Evolutionary conservation across 371 early-diverging fungal species (phyloP).

Genomic region (Circinella umbellata): DNA sequence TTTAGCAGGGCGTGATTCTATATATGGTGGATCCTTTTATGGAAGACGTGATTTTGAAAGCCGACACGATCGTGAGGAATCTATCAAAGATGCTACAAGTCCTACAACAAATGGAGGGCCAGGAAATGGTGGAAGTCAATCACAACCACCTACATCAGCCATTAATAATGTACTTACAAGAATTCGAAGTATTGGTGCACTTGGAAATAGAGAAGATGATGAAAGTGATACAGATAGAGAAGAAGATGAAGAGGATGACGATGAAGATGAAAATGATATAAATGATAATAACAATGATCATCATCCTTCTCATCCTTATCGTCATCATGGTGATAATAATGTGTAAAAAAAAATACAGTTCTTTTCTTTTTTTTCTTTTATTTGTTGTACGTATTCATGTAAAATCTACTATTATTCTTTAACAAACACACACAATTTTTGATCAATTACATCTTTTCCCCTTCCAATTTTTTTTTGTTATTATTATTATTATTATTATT

Average conservation of each 20-base stretch:
- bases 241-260: constrained; percentile 29
- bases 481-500: neutral
- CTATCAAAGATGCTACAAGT: constrained; percentile 1
- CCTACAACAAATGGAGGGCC: too few relatives aligned
- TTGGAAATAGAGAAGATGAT: constrained; percentile 4
- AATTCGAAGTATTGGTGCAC: constrained; percentile 23
- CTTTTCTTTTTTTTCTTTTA: neutral
- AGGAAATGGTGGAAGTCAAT: neutral
- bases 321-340: neutral
- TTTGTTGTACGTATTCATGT: too few relatives aligned
- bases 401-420: neutral
- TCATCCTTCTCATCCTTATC: too few relatives aligned
- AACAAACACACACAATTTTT: too few relatives aligned
- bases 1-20: constrained; percentile 4
- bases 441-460: neutral
- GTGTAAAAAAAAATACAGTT: neutral
- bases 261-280: constrained; percentile 11
- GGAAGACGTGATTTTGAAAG: constrained; percentile 58
- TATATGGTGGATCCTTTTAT: constrained; percentile 44
- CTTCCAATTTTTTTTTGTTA: neutral
- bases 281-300: too few relatives aligned
- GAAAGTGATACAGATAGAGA: constrained; percentile 27
- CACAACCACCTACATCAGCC: constrained; percentile 11
- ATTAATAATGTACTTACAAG: constrained; percentile 28
- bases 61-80: constrained; percentile 38